phyloP scores from a whole-genome alignment of 2,329 filamentous ascomycete species.

The Podosphaera leucotricha region DNA sequence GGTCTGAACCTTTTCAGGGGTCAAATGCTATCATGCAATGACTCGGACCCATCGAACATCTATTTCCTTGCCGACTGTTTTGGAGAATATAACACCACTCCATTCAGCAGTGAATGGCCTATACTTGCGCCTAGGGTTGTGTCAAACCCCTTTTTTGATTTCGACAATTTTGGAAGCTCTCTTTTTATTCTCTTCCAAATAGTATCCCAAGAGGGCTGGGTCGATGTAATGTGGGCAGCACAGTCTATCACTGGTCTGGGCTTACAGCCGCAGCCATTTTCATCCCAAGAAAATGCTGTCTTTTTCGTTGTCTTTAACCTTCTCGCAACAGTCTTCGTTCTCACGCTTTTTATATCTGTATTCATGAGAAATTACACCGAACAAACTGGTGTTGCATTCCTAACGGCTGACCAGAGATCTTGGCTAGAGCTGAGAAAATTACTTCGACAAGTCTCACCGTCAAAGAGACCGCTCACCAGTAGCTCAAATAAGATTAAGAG shows the following conservation, averaged over 20 bases:
- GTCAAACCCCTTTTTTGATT: constrained; percentile 65
- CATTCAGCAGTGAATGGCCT: constrained; percentile 52
- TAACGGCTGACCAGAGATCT: constrained; percentile 86
- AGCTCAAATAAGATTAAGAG: constrained; percentile 58
- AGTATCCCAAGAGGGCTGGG: constrained; percentile 96
- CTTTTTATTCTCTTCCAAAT: constrained; percentile 97
- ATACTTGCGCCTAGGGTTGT: constrained; percentile 65
- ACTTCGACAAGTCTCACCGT: constrained; percentile 77
- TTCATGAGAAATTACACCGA: constrained; percentile 99
- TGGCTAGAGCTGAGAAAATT: constrained; percentile 92
- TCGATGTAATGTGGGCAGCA: constrained; percentile 67
- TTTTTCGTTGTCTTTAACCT: constrained; percentile 97
- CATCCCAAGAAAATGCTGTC: constrained; percentile 61
- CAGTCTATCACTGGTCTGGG: constrained; percentile 61
- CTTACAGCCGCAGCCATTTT: constrained; percentile 44
- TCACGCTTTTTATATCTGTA: constrained; percentile 93
- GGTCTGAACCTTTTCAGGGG: constrained; percentile 84
- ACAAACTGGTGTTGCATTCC: constrained; percentile 85
- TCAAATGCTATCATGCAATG: constrained; percentile 59
- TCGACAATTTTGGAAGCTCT: constrained; percentile 83
- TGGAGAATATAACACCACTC: constrained; percentile 54
- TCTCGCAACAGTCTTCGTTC: constrained; percentile 81
- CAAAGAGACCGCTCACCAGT: constrained; percentile 68
- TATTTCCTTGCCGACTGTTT: constrained; percentile 50
- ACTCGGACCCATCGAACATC: constrained; percentile 27